Evolutionary conservation across 116 monocot genomes (phyloP), one percentile per base, ranked within the genome.

Genomic region (Papilionanthe hybrid): DNA sequence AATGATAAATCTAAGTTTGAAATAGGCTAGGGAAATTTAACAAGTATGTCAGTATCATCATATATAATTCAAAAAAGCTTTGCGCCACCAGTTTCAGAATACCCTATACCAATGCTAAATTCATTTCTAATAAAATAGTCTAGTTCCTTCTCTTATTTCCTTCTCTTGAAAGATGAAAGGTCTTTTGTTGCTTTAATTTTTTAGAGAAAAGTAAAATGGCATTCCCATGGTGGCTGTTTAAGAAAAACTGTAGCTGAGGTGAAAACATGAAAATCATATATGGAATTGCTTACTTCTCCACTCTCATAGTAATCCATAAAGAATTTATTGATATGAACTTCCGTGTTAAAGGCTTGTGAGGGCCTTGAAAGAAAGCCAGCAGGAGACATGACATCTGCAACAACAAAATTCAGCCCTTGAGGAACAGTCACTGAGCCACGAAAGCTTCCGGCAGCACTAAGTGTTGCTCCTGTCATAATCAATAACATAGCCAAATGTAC

Each of bases 231-330:
- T 65, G 27, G 60, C 25, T 22, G 60, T 23, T 7, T 63, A 63
- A 25, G 60, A 8, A 1, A 23, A 23, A 63, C 9, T 1, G 27
- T 27, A 63, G 63, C 7, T 4, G 22, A 0, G 37, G 17, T 32
- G 32, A 17, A 7, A 20, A 73, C 9, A 17, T 42, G 73, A 73
- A n/a, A 44, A n/a, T 44, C 5, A 43, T 20, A 73, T 71, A 32
- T 18, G 69, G 15, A 41, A 77, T 47, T 27, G 42, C 80, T 79
- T 92, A 93, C 97, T 92, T 97, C 97, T 11, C 87, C 97, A 72
- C 94, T 97, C 13, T 97, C 94, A 85, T 97, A 94, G 66, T 97
- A 92, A 20, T 97, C 88, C 94, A 97, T 97, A 44, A 78, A 97
- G 86, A 97, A 97, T 84, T 78, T 92, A 81, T 97, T 97, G 69